Conservation (phyloP, 495 filamentous ascomycete genomes). For the Penicillium herquei region DNA sequence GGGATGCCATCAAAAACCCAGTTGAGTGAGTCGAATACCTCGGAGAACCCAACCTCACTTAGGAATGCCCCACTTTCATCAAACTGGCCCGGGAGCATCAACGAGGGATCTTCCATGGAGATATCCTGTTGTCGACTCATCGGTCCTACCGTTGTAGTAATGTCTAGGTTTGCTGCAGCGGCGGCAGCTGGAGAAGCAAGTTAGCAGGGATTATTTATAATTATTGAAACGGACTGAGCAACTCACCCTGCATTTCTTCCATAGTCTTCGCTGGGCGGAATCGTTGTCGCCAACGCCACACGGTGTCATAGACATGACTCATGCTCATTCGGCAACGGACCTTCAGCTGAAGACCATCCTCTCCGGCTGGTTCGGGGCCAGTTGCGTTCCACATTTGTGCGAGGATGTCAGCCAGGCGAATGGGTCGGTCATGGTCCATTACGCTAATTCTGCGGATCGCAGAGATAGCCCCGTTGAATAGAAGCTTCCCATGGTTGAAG, state of each 20-base stretch:
- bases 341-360: slow-evolving; percentile 43
- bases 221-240: neutral
- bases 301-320: slow-evolving; percentile 51
- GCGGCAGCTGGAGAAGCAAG: slow-evolving; percentile 16
- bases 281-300: slow-evolving; percentile 49
- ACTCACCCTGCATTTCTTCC: slow-evolving; percentile 43
- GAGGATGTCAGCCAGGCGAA: slow-evolving; percentile 45
- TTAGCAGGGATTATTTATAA: slow-evolving; percentile 7
- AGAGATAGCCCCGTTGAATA: slow-evolving; percentile 76
- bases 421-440: slow-evolving; percentile 79
- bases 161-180: slow-evolving; percentile 28
- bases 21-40: slow-evolving; percentile 48
- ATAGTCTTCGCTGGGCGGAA: slow-evolving; percentile 43
- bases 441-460: slow-evolving; percentile 79
- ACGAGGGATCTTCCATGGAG: slow-evolving; percentile 30
- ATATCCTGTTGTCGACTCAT: slow-evolving; percentile 29
- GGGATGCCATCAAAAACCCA: slow-evolving; percentile 51
- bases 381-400: slow-evolving; percentile 52
- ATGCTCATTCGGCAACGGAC: slow-evolving; percentile 51
- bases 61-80: slow-evolving; percentile 44
- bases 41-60: slow-evolving; percentile 46
- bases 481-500: slow-evolving; percentile 67
- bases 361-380: slow-evolving; percentile 31
- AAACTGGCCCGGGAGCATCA: slow-evolving; percentile 43
- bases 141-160: slow-evolving; percentile 27